phyloP scores from a whole-genome alignment of 352 stramenopile genomes.

The Globisporangium camurandrum region DNA sequence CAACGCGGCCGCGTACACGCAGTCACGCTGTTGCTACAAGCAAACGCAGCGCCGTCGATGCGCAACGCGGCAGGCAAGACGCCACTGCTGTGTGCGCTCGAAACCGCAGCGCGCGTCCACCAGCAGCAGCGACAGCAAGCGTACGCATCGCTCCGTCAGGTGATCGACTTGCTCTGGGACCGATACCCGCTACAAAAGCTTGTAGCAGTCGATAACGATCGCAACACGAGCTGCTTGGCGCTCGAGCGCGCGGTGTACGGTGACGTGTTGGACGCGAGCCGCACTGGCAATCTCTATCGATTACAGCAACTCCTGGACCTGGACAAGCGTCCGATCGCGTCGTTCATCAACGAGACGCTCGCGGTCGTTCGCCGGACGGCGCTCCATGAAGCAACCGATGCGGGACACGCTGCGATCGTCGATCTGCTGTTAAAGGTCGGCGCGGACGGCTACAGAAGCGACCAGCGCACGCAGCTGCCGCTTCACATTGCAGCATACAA shows the following conservation, averaged over 20 bases:
- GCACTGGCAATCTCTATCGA: slow-evolving; percentile 49
- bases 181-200: slow-evolving; percentile 26
- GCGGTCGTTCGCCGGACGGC: slow-evolving; percentile 27
- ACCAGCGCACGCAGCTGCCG: slow-evolving; percentile 34
- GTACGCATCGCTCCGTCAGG: slow-evolving; percentile 50
- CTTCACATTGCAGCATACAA: slow-evolving; percentile 42
- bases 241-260: slow-evolving; percentile 50
- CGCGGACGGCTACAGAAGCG: slow-evolving; percentile 38
- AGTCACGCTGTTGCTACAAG: slow-evolving; percentile 41
- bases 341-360: slow-evolving; percentile 46
- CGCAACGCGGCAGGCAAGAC: slow-evolving; percentile 47
- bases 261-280: slow-evolving; percentile 40
- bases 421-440: slow-evolving; percentile 55
- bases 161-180: slow-evolving; percentile 64
- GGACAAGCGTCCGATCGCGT: slow-evolving; percentile 37
- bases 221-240: slow-evolving; percentile 28
- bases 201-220: slow-evolving; percentile 18
- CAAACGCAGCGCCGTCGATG: slow-evolving; percentile 26
- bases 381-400: slow-evolving; percentile 53
- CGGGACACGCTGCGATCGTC: slow-evolving; percentile 46
- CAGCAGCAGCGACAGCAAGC: slow-evolving; percentile 10
- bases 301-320: slow-evolving; percentile 46
- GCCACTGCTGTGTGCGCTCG: slow-evolving; percentile 38
- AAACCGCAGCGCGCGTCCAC: slow-evolving; percentile 26
- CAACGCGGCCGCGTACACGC: slow-evolving; percentile 34